Conservation (phyloP, 2,329 filamentous ascomycete species). For the Cyphellophora attinorum region DNA sequence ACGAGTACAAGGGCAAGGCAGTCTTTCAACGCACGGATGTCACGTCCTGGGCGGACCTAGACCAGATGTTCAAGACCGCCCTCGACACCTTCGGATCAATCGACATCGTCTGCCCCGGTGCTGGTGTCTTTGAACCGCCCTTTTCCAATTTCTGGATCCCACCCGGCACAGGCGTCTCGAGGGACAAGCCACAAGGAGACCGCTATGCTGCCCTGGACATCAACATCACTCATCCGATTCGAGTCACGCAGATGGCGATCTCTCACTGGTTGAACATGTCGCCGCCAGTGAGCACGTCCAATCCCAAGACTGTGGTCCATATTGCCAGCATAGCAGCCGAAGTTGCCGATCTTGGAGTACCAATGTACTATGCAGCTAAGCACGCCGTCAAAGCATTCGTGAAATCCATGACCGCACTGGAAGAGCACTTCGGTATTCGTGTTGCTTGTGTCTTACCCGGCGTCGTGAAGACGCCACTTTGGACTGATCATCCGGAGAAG, state of each 20-base stretch:
- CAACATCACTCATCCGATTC: conserved; percentile 44
- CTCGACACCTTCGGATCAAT: conserved; percentile 37
- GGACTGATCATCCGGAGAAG: conserved; percentile 54
- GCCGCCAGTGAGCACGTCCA: conserved; percentile 6
- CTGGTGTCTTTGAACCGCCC: conserved; percentile 31
- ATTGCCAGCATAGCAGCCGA: conserved; percentile 41
- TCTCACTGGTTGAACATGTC: conserved; percentile 34
- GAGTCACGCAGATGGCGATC: conserved; percentile 41
- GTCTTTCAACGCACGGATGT: conserved; percentile 40
- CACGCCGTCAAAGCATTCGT: conserved; percentile 40
- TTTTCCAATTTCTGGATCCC: conserved; percentile 43
- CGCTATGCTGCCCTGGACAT: conserved; percentile 40
- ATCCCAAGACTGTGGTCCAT: conserved; percentile 35
- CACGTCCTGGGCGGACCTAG: conserved; percentile 39
- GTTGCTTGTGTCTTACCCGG: conserved; percentile 53
- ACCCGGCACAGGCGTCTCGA: conserved; percentile 32
- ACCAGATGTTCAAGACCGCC: conserved; percentile 40
- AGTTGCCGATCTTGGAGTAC: conserved; percentile 25
- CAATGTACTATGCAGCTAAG: conserved; percentile 41
- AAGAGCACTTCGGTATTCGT: conserved; percentile 40
- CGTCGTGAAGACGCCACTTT: conserved; percentile 52
- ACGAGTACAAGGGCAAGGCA: conserved; percentile 28
- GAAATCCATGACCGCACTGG: conserved; percentile 40
- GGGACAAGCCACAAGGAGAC: conserved; percentile 28
- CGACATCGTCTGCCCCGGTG: conserved; percentile 38